phyloP scores from a whole-genome alignment of 2,329 filamentous ascomycete species.

The Thelonectria olida region DNA sequence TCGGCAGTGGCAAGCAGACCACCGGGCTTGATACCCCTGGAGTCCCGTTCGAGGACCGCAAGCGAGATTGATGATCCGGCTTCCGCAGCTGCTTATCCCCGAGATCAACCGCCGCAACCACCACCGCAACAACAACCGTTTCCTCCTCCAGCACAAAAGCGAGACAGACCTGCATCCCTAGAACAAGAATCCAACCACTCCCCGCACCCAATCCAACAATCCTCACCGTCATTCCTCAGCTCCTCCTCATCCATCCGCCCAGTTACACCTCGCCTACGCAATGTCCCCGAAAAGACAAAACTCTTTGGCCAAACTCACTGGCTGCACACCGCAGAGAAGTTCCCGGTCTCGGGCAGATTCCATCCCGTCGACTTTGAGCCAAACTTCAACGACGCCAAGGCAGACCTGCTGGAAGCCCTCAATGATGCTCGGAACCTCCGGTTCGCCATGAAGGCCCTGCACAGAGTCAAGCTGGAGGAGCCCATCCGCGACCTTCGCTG shows the following conservation, averaged over 20 bases:
- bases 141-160: neutral
- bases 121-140: conserved; percentile 9
- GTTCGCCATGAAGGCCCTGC: conserved; percentile 27
- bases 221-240: neutral
- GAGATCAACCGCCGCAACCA: neutral
- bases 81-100: conserved; percentile 19
- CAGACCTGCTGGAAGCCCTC: conserved; percentile 32
- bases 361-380: conserved; percentile 38
- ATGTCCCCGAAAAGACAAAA: conserved; percentile 40
- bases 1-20: neutral
- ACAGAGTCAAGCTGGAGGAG: conserved; percentile 26
- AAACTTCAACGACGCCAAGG: conserved; percentile 36
- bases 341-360: conserved; percentile 36
- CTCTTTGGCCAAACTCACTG: conserved; percentile 41
- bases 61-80: conserved; percentile 4
- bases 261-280: conserved; percentile 34
- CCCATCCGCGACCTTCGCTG: conserved; percentile 28
- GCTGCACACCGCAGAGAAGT: conserved; percentile 41
- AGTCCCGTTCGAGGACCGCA: conserved; percentile 1
- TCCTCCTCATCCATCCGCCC: conserved; percentile 32
- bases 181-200: neutral
- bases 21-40: neutral
- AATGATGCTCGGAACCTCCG: conserved; percentile 34
- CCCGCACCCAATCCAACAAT: neutral
- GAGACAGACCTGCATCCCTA: neutral